These are phyloP conservation scores for Skeletonema potamos DNA, from an alignment of 108 stramenopile species.

Conservation along the genomic window DNA sequence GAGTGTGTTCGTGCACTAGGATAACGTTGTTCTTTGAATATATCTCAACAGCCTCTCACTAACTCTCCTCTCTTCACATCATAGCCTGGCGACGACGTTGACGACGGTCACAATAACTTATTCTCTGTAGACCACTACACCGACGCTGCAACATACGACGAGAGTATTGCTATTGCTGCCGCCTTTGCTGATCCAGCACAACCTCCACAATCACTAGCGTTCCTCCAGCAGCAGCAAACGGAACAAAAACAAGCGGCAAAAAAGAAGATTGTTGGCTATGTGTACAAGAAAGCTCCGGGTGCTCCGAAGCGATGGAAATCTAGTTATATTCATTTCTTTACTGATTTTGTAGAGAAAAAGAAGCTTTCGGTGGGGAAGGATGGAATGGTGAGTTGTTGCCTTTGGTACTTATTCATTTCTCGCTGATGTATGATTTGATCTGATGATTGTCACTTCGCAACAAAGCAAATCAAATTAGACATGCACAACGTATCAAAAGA, in stretches of 20 bases:
- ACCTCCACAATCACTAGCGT: not conserved
- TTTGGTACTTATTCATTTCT: not conserved
- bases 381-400: constrained; percentile 18
- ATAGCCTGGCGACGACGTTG: not conserved
- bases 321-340: constrained; percentile 58
- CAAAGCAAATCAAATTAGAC: constrained; percentile 9
- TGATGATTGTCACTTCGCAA: not conserved
- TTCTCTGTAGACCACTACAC: not conserved
- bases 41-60: not conserved
- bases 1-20: not conserved
- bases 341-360: constrained; percentile 31
- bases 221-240: not conserved
- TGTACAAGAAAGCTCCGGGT: constrained; percentile 47
- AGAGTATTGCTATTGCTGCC: not conserved
- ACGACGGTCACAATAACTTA: not conserved
- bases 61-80: not conserved
- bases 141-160: not conserved
- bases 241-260: not conserved
- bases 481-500: constrained; percentile 24
- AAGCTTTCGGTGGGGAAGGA: constrained; percentile 11
- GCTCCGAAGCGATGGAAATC: constrained; percentile 58
- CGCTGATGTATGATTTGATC: not conserved
- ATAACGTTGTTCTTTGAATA: not conserved
- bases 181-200: not conserved
- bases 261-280: constrained; percentile 3